These are phyloP conservation scores for Nevesoporus exiguus DNA, from an alignment of 768 basidiomycete genomes.

Conservation along the genomic window DNA sequence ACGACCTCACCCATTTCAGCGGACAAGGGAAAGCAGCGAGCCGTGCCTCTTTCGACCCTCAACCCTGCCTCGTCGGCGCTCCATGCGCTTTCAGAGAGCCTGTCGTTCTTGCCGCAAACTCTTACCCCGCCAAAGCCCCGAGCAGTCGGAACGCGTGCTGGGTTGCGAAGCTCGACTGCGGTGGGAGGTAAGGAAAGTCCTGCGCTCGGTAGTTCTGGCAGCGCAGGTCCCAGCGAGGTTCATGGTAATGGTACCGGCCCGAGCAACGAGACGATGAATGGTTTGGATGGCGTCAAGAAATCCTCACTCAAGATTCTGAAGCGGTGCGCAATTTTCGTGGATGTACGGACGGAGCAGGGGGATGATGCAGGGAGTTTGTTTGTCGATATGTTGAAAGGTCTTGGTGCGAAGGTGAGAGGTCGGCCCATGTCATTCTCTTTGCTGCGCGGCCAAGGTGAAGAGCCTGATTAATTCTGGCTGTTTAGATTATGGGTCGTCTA, in stretches of 20 bases:
- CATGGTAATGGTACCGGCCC: slow-evolving; percentile 22
- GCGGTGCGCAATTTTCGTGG: slow-evolving; percentile 79
- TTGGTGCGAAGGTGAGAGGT: slow-evolving; percentile 73
- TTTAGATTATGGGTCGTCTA: slow-evolving; percentile 59
- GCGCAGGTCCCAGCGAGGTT: slow-evolving; percentile 20
- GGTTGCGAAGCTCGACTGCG: slow-evolving; percentile 42
- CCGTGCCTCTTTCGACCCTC: slow-evolving; percentile 16
- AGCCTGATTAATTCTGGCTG: neutral
- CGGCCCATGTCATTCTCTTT: neutral
- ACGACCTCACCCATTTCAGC: slow-evolving; percentile 13
- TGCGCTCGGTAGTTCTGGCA: slow-evolving; percentile 33
- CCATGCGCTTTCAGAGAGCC: slow-evolving; percentile 59
- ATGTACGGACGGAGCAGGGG: slow-evolving; percentile 69
- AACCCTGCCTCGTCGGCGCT: slow-evolving; percentile 41
- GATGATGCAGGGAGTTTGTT: slow-evolving; percentile 81
- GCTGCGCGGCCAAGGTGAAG: neutral
- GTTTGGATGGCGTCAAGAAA: slow-evolving; percentile 27
- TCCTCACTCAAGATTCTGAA: slow-evolving; percentile 53
- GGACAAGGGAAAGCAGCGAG: slow-evolving; percentile 25
- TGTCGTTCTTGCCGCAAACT: slow-evolving; percentile 47
- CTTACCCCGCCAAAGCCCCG: slow-evolving; percentile 30
- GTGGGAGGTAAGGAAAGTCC: slow-evolving; percentile 21
- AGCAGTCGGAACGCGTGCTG: slow-evolving; percentile 48
- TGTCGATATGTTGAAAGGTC: slow-evolving; percentile 72
- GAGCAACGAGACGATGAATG: slow-evolving; percentile 18